phyloP scores from a whole-genome alignment of 441 rosid genomes.

The Gossypium trilobum region DNA sequence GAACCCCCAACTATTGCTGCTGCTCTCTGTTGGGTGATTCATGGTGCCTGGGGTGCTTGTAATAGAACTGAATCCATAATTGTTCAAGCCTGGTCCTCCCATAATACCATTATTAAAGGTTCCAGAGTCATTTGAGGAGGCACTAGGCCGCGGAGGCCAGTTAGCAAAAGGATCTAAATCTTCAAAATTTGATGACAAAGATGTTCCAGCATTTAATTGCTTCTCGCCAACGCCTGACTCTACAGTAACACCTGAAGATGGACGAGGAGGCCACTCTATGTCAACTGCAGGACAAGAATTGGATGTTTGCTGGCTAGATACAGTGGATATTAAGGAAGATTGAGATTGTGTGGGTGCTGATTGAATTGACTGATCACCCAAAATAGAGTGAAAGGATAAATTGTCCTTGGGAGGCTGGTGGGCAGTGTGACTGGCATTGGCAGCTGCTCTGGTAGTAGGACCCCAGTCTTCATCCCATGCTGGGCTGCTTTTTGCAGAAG shows the following conservation, averaged over 20 bases:
- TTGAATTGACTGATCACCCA: conserved; percentile 30
- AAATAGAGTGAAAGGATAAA: conserved; percentile 16
- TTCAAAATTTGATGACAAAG: conserved; percentile 45
- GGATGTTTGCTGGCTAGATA: conserved; percentile 34
- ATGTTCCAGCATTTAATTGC: conserved; percentile 30
- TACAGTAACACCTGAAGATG: conserved; percentile 30
- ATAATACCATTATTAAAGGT: conserved; percentile 30
- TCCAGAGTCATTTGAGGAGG: conserved; percentile 22
- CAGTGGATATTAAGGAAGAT: conserved; percentile 26
- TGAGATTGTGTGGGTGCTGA: conserved; percentile 35
- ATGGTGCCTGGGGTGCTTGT: conserved; percentile 23
- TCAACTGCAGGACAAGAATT: conserved; percentile 60
- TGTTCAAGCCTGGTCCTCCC: conserved; percentile 20
- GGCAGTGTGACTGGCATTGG: conserved; percentile 17
- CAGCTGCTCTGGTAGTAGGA: conserved; percentile 30
- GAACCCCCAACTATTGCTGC: conserved; percentile 43
- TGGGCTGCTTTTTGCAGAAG: conserved; percentile 38
- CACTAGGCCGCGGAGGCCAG: conserved; percentile 63
- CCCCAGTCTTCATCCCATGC: conserved; percentile 96
- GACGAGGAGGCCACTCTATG: conserved; percentile 80
- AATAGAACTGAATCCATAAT: conserved; percentile 24
- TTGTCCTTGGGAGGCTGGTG: conserved; percentile 27
- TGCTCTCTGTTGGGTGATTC: conserved; percentile 29
- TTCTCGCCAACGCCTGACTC: conserved; percentile 28
- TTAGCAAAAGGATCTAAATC: conserved; percentile 78